Base-by-base conservation (phyloP, 495 filamentous ascomycete genomes). In the Cercophora scortea region DNA sequence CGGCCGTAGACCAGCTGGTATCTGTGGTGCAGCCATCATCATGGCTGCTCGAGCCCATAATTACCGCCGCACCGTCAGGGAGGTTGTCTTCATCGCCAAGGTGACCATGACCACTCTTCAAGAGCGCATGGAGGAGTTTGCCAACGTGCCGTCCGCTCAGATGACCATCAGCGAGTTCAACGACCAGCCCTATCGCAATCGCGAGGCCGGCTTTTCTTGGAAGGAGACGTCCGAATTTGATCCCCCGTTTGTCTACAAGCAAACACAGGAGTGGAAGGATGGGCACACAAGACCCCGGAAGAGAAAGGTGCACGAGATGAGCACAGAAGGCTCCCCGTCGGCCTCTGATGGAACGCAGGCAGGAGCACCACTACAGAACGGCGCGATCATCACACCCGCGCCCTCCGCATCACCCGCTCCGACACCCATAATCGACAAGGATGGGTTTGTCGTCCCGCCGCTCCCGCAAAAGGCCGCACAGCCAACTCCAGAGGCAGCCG, bases 1-100 rank as follows among this genome's bases (percentile, higher is more conserved):
- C 45, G 93, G 93, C 59, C 89, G 93, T 61, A 82, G 90, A 41
- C 94, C 94, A 42, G 89, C 93, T 25, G 93, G 94, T 61, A 82
- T 97, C 42, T 96, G 90, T 68, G 94, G 93, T 53, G 94, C 93
- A 9, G 90, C 90, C 53, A 78, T 98, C 51, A 88, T 98, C 56
- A 82, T 98, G 56, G 94, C 93, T 17, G 90, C 93, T 9, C 86
- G 94, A 34, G 95, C 96, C 83, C 94, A 96, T 74, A 96, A 96
- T 66, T 97, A 92, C 65, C 84, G 92, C 38, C 85, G 93, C 16
- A 93, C 88, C 0, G 81, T 94, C 6, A 79, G 89, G 25, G 93
- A 98, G 70, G 85, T 97, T 10, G 93, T 97, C 32, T 96, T 95
- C 61, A 83, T 96, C 15, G 94, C 95, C 53, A 96, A 95, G 59